These are phyloP conservation scores for Ceratocystis harringtonii DNA, from an alignment of 2,329 filamentous ascomycete genomes.

Conservation along the genomic window DNA sequence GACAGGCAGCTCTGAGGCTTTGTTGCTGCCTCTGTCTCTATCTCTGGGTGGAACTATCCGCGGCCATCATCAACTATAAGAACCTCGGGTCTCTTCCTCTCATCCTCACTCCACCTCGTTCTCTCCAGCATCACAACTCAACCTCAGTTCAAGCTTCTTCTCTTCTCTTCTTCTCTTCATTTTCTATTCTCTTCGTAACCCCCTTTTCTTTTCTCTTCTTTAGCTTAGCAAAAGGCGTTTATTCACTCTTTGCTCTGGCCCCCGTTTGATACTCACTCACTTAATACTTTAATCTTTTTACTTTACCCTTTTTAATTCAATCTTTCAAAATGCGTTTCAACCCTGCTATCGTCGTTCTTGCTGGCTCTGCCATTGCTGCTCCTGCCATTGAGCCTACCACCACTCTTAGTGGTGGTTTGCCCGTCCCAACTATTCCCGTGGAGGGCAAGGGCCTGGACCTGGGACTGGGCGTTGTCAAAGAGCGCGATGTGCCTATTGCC, in stretches of 20 bases:
- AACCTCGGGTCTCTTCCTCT: neutral
- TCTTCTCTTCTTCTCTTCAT: conserved; percentile 10
- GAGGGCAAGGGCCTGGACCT: no score
- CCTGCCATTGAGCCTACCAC: neutral
- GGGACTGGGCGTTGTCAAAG: no score
- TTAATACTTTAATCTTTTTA: neutral
- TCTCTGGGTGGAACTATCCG: neutral
- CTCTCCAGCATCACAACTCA: conserved; percentile 11
- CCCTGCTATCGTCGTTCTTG: conserved; percentile 7
- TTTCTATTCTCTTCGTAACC: conserved; percentile 4
- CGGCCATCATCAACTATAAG: conserved; percentile 8
- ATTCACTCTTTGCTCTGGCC: neutral
- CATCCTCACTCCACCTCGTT: neutral
- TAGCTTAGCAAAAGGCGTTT: neutral
- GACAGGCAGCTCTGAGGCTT: neutral
- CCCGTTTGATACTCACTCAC: neutral
- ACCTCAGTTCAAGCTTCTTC: conserved; percentile 2
- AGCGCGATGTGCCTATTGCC: neutral
- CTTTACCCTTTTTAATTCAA: neutral
- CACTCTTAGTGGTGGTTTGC: no score
- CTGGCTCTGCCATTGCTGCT: conserved; percentile 10
- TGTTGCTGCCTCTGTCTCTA: neutral
- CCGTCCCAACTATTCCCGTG: no score
- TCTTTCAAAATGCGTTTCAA: conserved; percentile 15
- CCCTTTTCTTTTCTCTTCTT: conserved; percentile 7